These are phyloP conservation scores for Nakazawaea peltata DNA, from an alignment of 805 yeast genomes.

Conservation along the genomic window DNA sequence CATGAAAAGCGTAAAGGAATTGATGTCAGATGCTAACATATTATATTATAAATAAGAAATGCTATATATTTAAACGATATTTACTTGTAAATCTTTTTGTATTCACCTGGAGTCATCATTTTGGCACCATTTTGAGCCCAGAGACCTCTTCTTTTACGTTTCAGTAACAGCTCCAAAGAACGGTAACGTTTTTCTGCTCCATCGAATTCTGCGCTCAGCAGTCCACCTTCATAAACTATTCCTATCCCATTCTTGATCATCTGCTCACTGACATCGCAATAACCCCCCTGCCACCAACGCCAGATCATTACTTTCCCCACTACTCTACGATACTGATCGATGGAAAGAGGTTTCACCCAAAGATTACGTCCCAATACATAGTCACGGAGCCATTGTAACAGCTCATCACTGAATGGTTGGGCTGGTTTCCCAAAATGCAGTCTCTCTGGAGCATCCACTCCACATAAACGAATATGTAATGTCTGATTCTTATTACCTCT, in stretches of 20 bases:
- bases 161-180: slow-evolving; percentile 53
- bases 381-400: slow-evolving; percentile 64
- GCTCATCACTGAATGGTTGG: slow-evolving; percentile 82
- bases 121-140: slow-evolving; percentile 46
- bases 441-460: slow-evolving; percentile 95
- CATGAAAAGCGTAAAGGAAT: slow-evolving; percentile 79
- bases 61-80: neutral
- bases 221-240: slow-evolving; percentile 77
- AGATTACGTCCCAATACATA: slow-evolving; percentile 62
- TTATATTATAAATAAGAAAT: neutral
- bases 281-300: slow-evolving; percentile 29
- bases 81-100: slow-evolving; percentile 39
- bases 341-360: slow-evolving; percentile 66
- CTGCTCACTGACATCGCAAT: slow-evolving; percentile 76
- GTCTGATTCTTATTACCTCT: slow-evolving; percentile 54
- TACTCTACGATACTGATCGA: slow-evolving; percentile 86
- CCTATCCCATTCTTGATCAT: slow-evolving; percentile 83
- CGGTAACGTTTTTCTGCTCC: slow-evolving; percentile 58
- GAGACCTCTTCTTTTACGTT: slow-evolving; percentile 48
- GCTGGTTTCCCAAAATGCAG: slow-evolving; percentile 92
- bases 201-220: slow-evolving; percentile 73
- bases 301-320: slow-evolving; percentile 67
- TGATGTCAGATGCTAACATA: slow-evolving; percentile 61
- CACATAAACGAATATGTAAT: slow-evolving; percentile 75
- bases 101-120: slow-evolving; percentile 69